Base-by-base conservation (phyloP, 2,329 filamentous ascomycete species). In the Colletotrichum liriopes region DNA sequence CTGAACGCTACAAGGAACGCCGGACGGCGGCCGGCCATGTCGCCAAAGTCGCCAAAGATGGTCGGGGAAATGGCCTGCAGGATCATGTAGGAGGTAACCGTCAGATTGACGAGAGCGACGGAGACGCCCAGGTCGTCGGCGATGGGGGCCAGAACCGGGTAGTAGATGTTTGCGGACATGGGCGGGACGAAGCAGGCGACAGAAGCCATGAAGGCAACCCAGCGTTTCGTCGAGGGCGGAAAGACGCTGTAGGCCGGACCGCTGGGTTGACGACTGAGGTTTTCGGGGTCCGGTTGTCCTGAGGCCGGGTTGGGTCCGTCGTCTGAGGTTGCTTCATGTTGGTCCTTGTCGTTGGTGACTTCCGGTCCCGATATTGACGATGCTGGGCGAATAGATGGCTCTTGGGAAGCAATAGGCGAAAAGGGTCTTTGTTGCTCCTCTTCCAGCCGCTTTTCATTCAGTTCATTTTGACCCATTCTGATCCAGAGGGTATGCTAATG, bases 1-100 rank as follows among this genome's bases (percentile, higher is more conserved):
- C 81, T 72, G 68, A 92, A 89, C 32, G 86, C 85, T 37, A 91
- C 78, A 32, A 91, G 84, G 72, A 90, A 91, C 3, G 90, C 89
- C 0, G 89, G 90, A n/a, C 90, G 84, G 39, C 90, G 85, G 11
- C 91, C 90, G 3, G 86, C 85, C 75, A 84, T 85, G 77, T 93
- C 91, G 7, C 88, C 88, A 51, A 93, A 87, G 69, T 90, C 89
- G 4, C 90, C 91, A 56, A 91, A 87, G 16, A 93, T 78, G 7
- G 87, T 88, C 0, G 91, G 91, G 0, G 90, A 85, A 1, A 93
- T 79, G 23, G 86, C 91, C 78, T 93, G 91, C 55, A 92, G 84
- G 66, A 93, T 86, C 88, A 91, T 89, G 77, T 89, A 92, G 1
- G 89, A 89, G 4, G 90, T 91, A 51, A 89, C 77, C 9, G 86